Base-by-base conservation (phyloP, 2,329 filamentous ascomycete genomes). In the Aspergillus terreus region DNA sequence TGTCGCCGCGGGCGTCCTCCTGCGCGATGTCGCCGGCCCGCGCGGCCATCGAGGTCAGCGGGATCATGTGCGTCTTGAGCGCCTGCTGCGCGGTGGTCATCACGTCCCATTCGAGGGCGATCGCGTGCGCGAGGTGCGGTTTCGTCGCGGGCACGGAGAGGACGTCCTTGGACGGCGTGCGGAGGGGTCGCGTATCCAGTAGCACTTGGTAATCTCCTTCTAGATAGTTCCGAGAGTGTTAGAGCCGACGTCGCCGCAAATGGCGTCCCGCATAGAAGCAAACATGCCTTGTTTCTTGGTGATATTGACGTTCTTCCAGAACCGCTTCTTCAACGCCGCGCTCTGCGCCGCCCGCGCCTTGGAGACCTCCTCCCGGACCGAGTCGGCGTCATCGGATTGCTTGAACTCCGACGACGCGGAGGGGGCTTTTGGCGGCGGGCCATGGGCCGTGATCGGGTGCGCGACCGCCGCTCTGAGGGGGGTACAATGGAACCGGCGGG, bases 61-160 rank as follows among this genome's bases (percentile, higher is more conserved):
- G 94, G 59, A 96, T 92, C 44, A 95, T 83, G 73, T 97, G 90
- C 53, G 88, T 83, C 69, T 87, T 89, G 36, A 92, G 81, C 0
- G 91, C 90, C 72, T 97, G 90, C 66, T 92, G 86, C 2, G 88
- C 84, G 12, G 88, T 88, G 21, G 85, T 81, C 54, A 99, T 81
- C 45, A 87, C 78, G 68, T 96, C 92, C 94, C 94, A 99, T 76
- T 99, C 94, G 42, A 95, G 75, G 3, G 92, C 94, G 56, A 99
- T 85, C 51, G 90, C 89, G 42, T 85, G 80, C 21, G 92, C 92
- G 36, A 97, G 86, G 63, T 90, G 82, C 30, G 84, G 85, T 74
- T 96, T 97, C 51, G 80, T 81, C 1, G 75, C 63, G 0, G 94
- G 92, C 25, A 97, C 64, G 1, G 80, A 82, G 61, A 99, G 77